A percentile compares a stretch with the other conserved stretches of the same genome.
These are phyloP conservation scores for Fusarium sarcochroum DNA, from an alignment of 2,329 filamentous ascomycete species.

Conservation along the genomic window DNA sequence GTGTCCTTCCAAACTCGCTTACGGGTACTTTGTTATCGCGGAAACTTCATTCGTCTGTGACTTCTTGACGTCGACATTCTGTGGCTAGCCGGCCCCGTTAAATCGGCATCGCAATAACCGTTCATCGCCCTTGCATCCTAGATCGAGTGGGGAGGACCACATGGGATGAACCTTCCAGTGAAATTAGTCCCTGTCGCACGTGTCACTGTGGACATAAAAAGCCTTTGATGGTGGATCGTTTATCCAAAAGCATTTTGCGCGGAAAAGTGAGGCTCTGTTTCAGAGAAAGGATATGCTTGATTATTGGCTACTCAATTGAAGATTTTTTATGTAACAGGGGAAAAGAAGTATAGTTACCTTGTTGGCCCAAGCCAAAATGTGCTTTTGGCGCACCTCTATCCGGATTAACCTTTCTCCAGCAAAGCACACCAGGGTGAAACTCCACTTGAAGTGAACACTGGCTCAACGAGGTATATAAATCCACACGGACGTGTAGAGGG, in stretches of 20 bases:
- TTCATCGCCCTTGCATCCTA: constrained; percentile 22
- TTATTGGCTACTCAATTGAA: too few relatives aligned
- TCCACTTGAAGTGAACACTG: too few relatives aligned
- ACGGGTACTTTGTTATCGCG: background rate
- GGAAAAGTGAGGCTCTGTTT: too few relatives aligned
- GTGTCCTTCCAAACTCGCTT: background rate
- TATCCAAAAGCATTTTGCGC: background rate
- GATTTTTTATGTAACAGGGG: too few relatives aligned
- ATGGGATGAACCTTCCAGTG: constrained; percentile 28
- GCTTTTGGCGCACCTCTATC: too few relatives aligned
- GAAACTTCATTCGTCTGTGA: background rate
- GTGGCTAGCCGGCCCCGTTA: constrained; percentile 10
- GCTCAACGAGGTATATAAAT: too few relatives aligned
- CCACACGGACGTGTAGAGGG: too few relatives aligned
- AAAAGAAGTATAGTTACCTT: too few relatives aligned
- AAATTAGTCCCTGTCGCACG: constrained; percentile 26
- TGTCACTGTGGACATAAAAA: background rate
- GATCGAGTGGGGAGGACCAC: constrained; percentile 20
- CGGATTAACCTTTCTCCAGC: too few relatives aligned
- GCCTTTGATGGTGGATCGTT: background rate
- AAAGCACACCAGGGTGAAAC: too few relatives aligned
- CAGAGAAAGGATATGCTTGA: too few relatives aligned
- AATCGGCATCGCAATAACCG: constrained; percentile 24
- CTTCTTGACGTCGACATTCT: background rate
- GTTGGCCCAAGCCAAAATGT: too few relatives aligned